Conservation (phyloP, 371 early-diverging fungal species). For the Lichtheimia hyalospora region DNA sequence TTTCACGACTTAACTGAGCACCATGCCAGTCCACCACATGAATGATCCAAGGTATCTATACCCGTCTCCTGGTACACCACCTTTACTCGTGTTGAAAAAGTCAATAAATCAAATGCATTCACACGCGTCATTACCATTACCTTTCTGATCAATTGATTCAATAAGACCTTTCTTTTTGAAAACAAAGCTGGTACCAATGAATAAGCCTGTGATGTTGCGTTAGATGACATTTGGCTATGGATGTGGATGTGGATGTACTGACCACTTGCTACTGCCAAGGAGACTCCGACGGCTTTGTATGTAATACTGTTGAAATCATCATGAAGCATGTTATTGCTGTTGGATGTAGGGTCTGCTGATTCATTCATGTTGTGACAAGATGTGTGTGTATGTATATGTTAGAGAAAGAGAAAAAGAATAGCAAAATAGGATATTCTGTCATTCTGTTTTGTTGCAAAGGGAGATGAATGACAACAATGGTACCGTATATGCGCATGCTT, state of each 20-base stretch:
- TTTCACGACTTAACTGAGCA: conserved; percentile 47
- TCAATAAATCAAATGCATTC: conserved; percentile 3
- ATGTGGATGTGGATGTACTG: conserved; percentile 11
- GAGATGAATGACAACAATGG: too few relatives aligned
- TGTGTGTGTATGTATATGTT: too few relatives aligned
- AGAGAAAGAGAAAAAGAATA: too few relatives aligned
- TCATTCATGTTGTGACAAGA: too few relatives aligned
- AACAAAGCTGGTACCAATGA: conserved; percentile 90
- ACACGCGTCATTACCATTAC: conserved; percentile 17
- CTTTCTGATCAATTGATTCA: conserved; percentile 62
- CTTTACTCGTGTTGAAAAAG: conserved; percentile 2
- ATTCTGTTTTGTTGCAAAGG: too few relatives aligned
- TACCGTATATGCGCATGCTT: too few relatives aligned
- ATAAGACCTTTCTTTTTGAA: conserved; percentile 92
- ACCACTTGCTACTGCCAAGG: conserved; percentile 76
- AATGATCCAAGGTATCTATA: conserved; percentile 79
- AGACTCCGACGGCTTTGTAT: conserved; percentile 86
- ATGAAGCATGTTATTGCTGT: too few relatives aligned
- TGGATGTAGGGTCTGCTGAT: too few relatives aligned
- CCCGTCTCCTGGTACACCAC: conserved; percentile 74
- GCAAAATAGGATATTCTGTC: too few relatives aligned
- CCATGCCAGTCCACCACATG: conserved; percentile 97
- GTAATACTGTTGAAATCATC: not conserved
- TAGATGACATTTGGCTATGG: conserved; percentile 9
- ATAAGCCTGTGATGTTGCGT: conserved; percentile 56